phyloP scores from a whole-genome alignment of 768 basidiomycete species.

The Lactarius hatsudake region DNA sequence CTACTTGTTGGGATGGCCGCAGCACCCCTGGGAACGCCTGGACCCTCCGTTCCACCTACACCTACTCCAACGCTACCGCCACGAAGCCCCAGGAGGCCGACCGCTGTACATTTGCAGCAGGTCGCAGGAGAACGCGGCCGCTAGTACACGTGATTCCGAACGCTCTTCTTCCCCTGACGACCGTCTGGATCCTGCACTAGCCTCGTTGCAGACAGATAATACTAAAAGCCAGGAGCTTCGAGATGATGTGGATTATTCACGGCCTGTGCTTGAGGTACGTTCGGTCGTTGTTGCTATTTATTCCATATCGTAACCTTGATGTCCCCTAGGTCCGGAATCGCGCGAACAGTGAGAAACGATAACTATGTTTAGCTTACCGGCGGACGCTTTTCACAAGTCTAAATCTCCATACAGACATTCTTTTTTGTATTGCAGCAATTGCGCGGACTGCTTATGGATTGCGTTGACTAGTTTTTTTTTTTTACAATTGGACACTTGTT shows the following conservation, averaged over 20 bases:
- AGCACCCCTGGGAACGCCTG: not conserved
- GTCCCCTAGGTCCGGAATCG: constrained; percentile 5
- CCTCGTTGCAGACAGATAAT: not conserved
- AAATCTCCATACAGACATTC: not conserved
- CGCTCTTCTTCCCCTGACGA: constrained; percentile 6
- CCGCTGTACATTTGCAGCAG: not conserved
- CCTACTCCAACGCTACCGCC: constrained; percentile 16
- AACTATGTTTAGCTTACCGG: not conserved
- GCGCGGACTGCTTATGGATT: constrained; percentile 7
- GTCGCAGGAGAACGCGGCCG: not conserved
- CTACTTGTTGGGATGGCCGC: constrained; percentile 41
- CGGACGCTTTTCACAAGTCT: not conserved
- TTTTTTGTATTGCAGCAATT: not conserved
- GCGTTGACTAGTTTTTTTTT: not conserved
- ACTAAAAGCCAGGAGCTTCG: constrained; percentile 7
- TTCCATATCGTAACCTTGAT: not conserved
- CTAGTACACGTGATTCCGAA: constrained; percentile 1
- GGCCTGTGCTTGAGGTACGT: constrained; percentile 18
- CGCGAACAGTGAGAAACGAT: not conserved
- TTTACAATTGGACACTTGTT: not conserved
- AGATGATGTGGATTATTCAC: constrained; percentile 18
- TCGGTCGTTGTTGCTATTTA: not conserved
- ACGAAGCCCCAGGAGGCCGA: constrained; percentile 19
- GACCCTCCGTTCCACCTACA: not conserved
- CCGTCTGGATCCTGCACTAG: constrained; percentile 14